Evolutionary conservation across 108 stramenopile genomes (phyloP), one percentile per base, ranked within the genome.

Genomic region (Pseudonitzschia pungens): DNA sequence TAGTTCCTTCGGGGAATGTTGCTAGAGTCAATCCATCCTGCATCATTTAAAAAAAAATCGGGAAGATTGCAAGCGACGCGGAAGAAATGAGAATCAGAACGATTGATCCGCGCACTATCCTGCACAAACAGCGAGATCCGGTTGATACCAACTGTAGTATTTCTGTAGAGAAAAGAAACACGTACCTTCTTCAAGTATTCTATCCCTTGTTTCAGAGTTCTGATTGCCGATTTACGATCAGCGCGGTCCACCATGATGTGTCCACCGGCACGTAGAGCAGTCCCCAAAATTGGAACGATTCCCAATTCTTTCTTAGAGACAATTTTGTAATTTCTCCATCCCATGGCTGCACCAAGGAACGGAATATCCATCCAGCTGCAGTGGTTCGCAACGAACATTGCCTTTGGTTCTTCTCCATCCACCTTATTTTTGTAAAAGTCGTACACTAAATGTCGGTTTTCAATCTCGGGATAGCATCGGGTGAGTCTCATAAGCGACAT

Each of bases 281-380:
- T 85, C 18, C 92, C 92, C 20, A 96, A 73, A 55, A 93, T 92
- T 2, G 94, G 94, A 6, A 96, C 92, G 71, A 86, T 86, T 18
- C 79, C 81, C 68, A 96, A 76, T 73, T 96, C 94, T 75, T 87
- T 88, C 77, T 96, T 96, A 50, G 91, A 86, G 33, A 96, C 81
- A 28, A 96, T 77, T 78, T 96, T 96, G 87, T 96, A 96, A 72
- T 96, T 96, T 63, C 88, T 81, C 94, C 94, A 96, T 59, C 94
- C 94, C 36, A 96, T 89, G 22, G 88, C 80, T 42, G 86, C 78
- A 21, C 92, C 94, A 36, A 96, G 32, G 66, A 86, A 92, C 9
- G 94, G 94, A 65, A 96, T 96, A 63, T 96, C 94, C 92, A 96
- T 89, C 94, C 94, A 96, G 33, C 86, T 87, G 63, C 86, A 88